Base-by-base conservation (phyloP, 768 basidiomycete genomes). In the Phlegmacium glaucopus region DNA sequence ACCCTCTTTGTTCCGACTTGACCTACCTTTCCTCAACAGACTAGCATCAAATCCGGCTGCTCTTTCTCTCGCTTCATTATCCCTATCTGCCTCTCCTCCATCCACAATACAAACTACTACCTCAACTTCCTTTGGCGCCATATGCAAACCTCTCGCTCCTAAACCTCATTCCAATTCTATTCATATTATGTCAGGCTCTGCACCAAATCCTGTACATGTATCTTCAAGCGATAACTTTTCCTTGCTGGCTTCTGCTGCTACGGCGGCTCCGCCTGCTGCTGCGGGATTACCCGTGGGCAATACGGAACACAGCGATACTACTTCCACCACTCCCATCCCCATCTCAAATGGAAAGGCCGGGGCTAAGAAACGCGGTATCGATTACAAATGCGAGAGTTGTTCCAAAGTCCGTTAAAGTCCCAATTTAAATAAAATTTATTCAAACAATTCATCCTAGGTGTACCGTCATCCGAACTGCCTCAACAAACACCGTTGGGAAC, bases 401-500 rank as follows among this genome's bases (percentile, higher is more conserved):
- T 84, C 85, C 32, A 97, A 97, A 88, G 94, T 89, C 52, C 39
- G 71, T 64, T 47, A n/a, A n/a, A n/a, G n/a, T 46, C 5, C 5
- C 22, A 2, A 2, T 22, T 22, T 2, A 22, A 22, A 22, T 22
- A 3, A 3, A 22, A 22, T 22, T 22, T 22, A 22, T 22, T 22
- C 22, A 22, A 22, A 22, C 5, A 22, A 22, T 22, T 22, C 22
- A 22, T 22, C 5, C 5, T 61, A 90, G 87, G 82, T 90, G 32
- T 92, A 90, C 65, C 83, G 87, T 44, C 94, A 98, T 67, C 93
- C 93, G 2, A 91, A 89, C 10, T 97, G 94, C 67, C 74, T 98
- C 40, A 90, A 94, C 67, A 97, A 97, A 67, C 95, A 98, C 61
- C 87, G 95, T 28, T 98, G 95, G 95, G 94, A 97, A 61, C 92